Conservation (phyloP, 305 asterid species). For the Solanum hybrid region DNA sequence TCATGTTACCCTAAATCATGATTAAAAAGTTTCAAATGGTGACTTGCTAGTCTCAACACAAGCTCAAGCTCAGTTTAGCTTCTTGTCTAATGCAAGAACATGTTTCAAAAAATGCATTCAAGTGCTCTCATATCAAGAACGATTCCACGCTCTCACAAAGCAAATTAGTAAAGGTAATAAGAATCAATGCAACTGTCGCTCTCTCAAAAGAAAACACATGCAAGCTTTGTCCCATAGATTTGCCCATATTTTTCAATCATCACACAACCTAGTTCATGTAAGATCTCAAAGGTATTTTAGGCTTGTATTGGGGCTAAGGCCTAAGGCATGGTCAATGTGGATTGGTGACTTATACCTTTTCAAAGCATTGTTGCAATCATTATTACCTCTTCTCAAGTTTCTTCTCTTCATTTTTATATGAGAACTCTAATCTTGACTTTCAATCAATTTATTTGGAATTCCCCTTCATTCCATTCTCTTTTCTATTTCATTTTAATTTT, state of each 20-base stretch:
- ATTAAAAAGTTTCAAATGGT: not conserved
- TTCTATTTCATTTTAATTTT: too few species aligned
- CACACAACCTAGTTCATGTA: not conserved
- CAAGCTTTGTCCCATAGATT: not conserved
- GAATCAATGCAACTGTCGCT: not conserved
- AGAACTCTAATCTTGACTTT: not conserved
- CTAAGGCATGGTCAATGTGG: not conserved
- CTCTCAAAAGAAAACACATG: too few species aligned
- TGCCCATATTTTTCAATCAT: not conserved
- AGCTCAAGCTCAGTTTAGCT: not conserved
- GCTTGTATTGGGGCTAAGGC: not conserved
- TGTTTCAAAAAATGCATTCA: not conserved
- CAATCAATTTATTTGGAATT: not conserved
- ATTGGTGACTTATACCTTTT: not conserved
- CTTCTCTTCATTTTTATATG: not conserved
- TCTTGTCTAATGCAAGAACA: not conserved
- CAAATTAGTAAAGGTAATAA: not conserved
- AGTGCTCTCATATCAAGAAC: not conserved
- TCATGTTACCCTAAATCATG: not conserved
- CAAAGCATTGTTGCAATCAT: not conserved
- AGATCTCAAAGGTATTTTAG: not conserved
- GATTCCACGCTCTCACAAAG: not conserved
- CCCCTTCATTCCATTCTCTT: too few species aligned
- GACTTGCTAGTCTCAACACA: not conserved
- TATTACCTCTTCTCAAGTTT: not conserved